Evolutionary conservation across 148 eudicot species (phyloP), one percentile per base, ranked within the genome.

Genomic region (Nepenthes gracilis): DNA sequence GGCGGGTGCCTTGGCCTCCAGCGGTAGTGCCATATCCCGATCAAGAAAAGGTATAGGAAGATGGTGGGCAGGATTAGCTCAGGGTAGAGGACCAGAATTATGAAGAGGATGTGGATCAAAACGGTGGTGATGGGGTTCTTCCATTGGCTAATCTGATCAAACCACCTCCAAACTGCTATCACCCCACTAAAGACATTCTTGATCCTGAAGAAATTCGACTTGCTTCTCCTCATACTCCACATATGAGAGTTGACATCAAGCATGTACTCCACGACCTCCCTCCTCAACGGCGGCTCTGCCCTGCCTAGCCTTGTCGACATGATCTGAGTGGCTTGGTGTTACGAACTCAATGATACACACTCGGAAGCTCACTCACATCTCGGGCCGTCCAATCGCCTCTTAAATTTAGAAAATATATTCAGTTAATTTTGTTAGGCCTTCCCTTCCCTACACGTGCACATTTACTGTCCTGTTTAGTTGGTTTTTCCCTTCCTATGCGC

Each of bases 201-300:
- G 14, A 83, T 72, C 50, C 88, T 59, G 57, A 72, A 74, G 62
- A 83, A 86, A 61, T 86, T 83, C 2, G 93, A 88, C 68, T 86
- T 86, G 67, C 85, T 79, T 68, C 78, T 78, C 59, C 93, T 73
- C 70, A 83, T 68, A 35, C 88, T 83, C 88, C 88, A 86, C 47
- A 86, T 78, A 50, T 83, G 85, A 1, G 74, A 66, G n/a, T 81
- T 86, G 23, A 86, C 75, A 55, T 86, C 93, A 33, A 83, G 70
- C 88, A 86, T 83, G 38, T 72, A 86, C 59, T 83, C 93, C 10
- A 86, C 83, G 1, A 81, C 80, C 67, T 87, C 95, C 56, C 74
- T 87, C 57, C 72, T 85, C 69, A 87, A 47, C 0, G 90, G 86
- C 10, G 90, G 96, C 69, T 87, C 96, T 4, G 90, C 79, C 40